Evolutionary conservation across 805 yeast genomes (phyloP).

Genomic region (Wickerhamomyces bovis): DNA sequence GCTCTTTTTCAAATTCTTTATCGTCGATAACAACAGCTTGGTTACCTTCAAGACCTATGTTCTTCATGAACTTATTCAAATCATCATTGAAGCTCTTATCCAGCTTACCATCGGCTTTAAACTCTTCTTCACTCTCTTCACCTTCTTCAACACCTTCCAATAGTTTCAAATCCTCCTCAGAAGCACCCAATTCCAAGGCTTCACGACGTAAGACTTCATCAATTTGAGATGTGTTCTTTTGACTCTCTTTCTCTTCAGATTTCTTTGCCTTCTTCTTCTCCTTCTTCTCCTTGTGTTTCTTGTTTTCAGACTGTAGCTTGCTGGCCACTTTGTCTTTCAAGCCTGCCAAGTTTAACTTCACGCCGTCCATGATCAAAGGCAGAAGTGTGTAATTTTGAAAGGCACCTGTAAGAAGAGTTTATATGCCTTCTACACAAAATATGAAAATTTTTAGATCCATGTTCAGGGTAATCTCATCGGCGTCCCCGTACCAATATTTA

Average conservation of each 20-base stretch:
- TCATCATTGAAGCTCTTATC: conserved; percentile 45
- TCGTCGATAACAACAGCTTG: conserved; percentile 30
- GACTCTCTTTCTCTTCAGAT: conserved; percentile 5
- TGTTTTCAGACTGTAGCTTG: conserved; percentile 34
- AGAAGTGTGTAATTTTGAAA: background rate
- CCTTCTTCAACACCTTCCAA: conserved; percentile 51
- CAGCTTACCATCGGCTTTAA: conserved; percentile 25
- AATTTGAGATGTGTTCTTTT: conserved; percentile 1
- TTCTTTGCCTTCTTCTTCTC: conserved; percentile 19
- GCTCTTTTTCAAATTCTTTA: conserved; percentile 36
- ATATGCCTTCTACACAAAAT: background rate
- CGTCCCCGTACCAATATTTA: conserved; percentile 5
- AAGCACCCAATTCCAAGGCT: conserved; percentile 79
- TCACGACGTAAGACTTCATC: conserved; percentile 49
- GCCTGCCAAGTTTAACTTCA: conserved; percentile 36
- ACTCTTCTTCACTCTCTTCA: conserved; percentile 35
- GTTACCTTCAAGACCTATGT: conserved; percentile 52
- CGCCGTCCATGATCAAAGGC: conserved; percentile 18
- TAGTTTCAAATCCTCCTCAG: conserved; percentile 71
- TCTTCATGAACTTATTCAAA: conserved; percentile 54
- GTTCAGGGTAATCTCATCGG: conserved; percentile 9
- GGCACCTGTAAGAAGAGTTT: background rate
- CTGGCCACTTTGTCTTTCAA: conserved; percentile 59
- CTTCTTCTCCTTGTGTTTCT: conserved; percentile 19
- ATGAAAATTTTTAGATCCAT: conserved; percentile 2